Evolutionary conservation across 441 rosid species (phyloP), one percentile per base, ranked within the genome.

Genomic region (Populus hybrid): DNA sequence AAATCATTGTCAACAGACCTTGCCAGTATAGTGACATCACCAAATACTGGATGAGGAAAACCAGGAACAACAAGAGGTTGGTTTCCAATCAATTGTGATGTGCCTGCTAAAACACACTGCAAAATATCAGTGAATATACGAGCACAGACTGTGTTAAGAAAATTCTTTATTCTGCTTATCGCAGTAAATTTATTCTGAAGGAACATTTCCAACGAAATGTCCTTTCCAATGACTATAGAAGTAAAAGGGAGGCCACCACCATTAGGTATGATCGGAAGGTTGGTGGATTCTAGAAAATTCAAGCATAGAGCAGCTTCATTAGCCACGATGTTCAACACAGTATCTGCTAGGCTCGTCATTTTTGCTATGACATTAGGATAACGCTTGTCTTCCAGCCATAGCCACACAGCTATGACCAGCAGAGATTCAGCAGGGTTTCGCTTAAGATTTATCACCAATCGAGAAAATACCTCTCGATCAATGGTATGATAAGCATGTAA

Each of bases 1-100:
- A 81, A 67, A 23, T 70, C 61, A 77, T 68, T 61, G 70, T 77
- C 78, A 20, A 46, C 6, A 4, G 83, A 20, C 8, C 76, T 64
- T 0, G 84, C 85, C 35, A 84, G 73, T 23, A 89, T 74, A 6
- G 63, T 77, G 36, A 93, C 76, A 20, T 18, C 46, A 7, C 97
- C 95, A 9, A 90, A 90, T 1, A 88, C 9, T 0, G 86, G 88
- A 77, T 93, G 92, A 1, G 96, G 98, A 23, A 91, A 90, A 21
- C 94, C 90, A 0, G 91, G 89, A 57, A 91, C 77, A 1, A 68
- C 38, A 30, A 91, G 80, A 30, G 89, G 84, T 1, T 70, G 76
- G 40, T 64, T 73, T 8, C 59, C 53, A 35, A 11, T 4, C 20
- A 3, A 10, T 4, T 6, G 32, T 1, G 75, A 63, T 28, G 81